phyloP scores from a whole-genome alignment of 352 stramenopile genomes.

The Phytophthora citricola region DNA sequence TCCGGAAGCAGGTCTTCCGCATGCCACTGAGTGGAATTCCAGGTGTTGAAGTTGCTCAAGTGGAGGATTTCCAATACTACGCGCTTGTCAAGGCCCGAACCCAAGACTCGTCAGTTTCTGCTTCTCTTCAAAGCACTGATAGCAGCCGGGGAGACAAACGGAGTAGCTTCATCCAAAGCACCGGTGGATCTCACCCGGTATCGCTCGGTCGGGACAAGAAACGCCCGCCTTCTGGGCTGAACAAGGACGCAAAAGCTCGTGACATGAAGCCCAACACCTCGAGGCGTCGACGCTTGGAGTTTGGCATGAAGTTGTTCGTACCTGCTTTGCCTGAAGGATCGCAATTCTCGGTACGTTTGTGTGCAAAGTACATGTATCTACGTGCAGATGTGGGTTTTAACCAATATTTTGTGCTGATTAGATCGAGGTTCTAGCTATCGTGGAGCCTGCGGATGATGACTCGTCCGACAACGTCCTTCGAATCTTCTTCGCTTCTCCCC shows the following conservation, averaged over 20 bases:
- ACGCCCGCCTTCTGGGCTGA: slow-evolving; percentile 26
- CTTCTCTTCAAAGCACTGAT: slow-evolving; percentile 10
- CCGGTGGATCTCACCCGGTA: slow-evolving; percentile 14
- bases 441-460: slow-evolving; percentile 45
- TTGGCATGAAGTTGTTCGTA: slow-evolving; percentile 73
- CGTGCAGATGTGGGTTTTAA: slow-evolving; percentile 2
- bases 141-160: slow-evolving; percentile 17
- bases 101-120: background rate
- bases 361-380: background rate
- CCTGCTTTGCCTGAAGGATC: slow-evolving; percentile 58
- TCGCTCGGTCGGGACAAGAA: slow-evolving; percentile 29
- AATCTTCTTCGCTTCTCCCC: slow-evolving; percentile 50
- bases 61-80: slow-evolving; percentile 76
- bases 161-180: slow-evolving; percentile 21
- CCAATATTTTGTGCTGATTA: slow-evolving; percentile 9
- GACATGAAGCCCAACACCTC: slow-evolving; percentile 11
- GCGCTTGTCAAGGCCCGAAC: slow-evolving; percentile 35
- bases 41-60: slow-evolving; percentile 47
- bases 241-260: slow-evolving; percentile 24
- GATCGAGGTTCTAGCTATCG: slow-evolving; percentile 53
- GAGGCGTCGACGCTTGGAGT: slow-evolving; percentile 51
- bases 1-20: slow-evolving; percentile 64
- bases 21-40: slow-evolving; percentile 64
- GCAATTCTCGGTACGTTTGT: slow-evolving; percentile 56
- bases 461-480: slow-evolving; percentile 41